Base-by-base conservation (phyloP, 805 yeast genomes). In the Sugiyamaella qingdaonensis region DNA sequence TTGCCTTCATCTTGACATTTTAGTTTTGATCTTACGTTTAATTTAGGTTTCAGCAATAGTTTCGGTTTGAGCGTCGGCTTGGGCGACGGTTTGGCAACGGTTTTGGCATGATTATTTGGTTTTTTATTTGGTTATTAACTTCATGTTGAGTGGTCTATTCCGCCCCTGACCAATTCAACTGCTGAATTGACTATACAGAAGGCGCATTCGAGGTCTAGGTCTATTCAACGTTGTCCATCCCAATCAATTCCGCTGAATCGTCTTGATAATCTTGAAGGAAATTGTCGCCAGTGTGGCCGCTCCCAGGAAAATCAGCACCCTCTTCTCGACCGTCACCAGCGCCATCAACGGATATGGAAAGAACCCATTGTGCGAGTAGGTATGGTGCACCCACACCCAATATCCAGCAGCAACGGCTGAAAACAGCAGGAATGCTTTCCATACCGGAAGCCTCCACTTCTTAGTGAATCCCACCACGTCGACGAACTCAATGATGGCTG, bases 311-410 rank as follows among this genome's bases (percentile, higher is more conserved):
- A 68, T 36, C 10, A 24, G 50, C 2, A 49, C 57, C 29, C 68
- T 58, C 48, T 54, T 58, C 41, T 45, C 50, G 13, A 51, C 50
- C 36, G 24, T 46, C 16, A 67, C 58, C 19, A 63, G 53, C 4
- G 53, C 60, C 2, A 68, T 54, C 48, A 68, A 44, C 4, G 73
- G 73, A 51, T 68, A 68, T 13, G 73, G 73, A 48, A 60, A 68
- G 54, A 62, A 62, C 18, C 66, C 64, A 54, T 69, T 69, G 47
- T 48, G 43, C 11, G 56, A 33, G 42, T 43, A 55, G 2, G 68
- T 58, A 46, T 57, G 53, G 54, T 67, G 66, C 31, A 62, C 55
- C 73, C 73, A 69, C 33, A 43, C 42, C 69, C 68, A 68, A 63
- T 69, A 69, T n/a, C 56, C 65, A 11, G 51, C 57, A 10, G 65